phyloP scores from a whole-genome alignment of 495 filamentous ascomycete species.

The Evansstolkia leycettana region DNA sequence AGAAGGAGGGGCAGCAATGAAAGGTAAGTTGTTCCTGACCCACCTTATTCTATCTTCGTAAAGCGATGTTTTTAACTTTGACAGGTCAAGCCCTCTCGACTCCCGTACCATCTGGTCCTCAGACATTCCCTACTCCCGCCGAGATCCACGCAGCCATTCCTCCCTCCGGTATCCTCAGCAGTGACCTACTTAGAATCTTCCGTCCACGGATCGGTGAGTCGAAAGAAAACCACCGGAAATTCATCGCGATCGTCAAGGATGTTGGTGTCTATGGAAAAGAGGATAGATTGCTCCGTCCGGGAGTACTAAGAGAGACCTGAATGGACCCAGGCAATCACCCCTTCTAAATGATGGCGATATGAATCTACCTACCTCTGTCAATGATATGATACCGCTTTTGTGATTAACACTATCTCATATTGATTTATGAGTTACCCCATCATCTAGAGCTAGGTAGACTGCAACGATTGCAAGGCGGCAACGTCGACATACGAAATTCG shows the following conservation, averaged over 20 bases:
- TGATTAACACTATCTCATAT: too few species aligned
- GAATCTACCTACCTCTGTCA: too few species aligned
- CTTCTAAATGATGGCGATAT: too few species aligned
- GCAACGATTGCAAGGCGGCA: too few species aligned
- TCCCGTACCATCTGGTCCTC: conserved; percentile 14
- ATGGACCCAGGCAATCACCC: too few species aligned
- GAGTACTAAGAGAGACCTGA: conserved; percentile 18
- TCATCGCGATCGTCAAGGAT: conserved; percentile 36
- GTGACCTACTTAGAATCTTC: conserved; percentile 49
- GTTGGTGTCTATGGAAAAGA: conserved; percentile 36
- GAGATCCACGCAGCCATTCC: conserved; percentile 63
- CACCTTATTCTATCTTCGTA: neutral
- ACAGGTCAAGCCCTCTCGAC: conserved; percentile 23
- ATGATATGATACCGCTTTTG: too few species aligned
- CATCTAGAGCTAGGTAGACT: too few species aligned
- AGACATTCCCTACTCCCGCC: conserved; percentile 43
- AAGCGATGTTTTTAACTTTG: neutral
- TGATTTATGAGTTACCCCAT: too few species aligned
- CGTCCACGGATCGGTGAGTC: conserved; percentile 41
- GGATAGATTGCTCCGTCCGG: conserved; percentile 29
- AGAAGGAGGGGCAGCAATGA: conserved; percentile 12
- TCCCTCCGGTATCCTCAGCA: conserved; percentile 52
- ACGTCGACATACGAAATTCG: too few species aligned
- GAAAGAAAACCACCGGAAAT: conserved; percentile 29
- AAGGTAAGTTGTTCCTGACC: conserved; percentile 14